Conservation (phyloP, 2,329 filamentous ascomycete genomes). For the Neonectria punicea region DNA sequence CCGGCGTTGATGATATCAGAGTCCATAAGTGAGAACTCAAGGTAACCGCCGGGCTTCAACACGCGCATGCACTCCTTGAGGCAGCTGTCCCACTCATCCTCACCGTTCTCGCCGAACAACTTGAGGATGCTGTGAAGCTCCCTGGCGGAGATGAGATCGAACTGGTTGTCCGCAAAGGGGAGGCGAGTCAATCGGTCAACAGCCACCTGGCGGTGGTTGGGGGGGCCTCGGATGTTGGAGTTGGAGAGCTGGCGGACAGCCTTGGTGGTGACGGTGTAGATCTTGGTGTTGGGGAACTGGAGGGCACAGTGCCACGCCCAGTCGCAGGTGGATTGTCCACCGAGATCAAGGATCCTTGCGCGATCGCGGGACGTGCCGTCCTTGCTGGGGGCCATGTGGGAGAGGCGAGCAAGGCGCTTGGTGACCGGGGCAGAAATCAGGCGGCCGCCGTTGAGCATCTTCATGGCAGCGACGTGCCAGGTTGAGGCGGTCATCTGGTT, state of each 20-base stretch:
- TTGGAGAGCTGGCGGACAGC: constrained; percentile 76
- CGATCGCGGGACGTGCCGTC: constrained; percentile 61
- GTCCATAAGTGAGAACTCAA: constrained; percentile 92
- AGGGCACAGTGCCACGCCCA: constrained; percentile 96
- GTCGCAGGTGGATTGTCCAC: constrained; percentile 84
- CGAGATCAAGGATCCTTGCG: constrained; percentile 83
- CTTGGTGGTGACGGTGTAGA: constrained; percentile 88
- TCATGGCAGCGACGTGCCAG: constrained; percentile 71
- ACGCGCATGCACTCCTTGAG: constrained; percentile 88
- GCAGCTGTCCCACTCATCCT: constrained; percentile 90
- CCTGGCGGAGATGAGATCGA: constrained; percentile 91
- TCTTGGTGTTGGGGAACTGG: constrained; percentile 84
- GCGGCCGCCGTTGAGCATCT: constrained; percentile 71
- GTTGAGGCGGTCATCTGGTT: constrained; percentile 72
- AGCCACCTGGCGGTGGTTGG: constrained; percentile 86
- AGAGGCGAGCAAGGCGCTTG: constrained; percentile 68
- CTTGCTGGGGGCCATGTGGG: constrained; percentile 57
- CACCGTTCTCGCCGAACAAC: constrained; percentile 71
- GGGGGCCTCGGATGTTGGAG: constrained; percentile 81
- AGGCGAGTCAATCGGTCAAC: constrained; percentile 82
- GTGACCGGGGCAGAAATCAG: constrained; percentile 72
- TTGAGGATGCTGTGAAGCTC: constrained; percentile 88
- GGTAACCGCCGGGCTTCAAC: constrained; percentile 90
- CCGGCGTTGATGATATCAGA: constrained; percentile 90
- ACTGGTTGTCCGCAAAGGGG: constrained; percentile 86